Base-by-base conservation (phyloP, 1,284 basidiomycete genomes). In the Ganoderma sinense region DNA sequence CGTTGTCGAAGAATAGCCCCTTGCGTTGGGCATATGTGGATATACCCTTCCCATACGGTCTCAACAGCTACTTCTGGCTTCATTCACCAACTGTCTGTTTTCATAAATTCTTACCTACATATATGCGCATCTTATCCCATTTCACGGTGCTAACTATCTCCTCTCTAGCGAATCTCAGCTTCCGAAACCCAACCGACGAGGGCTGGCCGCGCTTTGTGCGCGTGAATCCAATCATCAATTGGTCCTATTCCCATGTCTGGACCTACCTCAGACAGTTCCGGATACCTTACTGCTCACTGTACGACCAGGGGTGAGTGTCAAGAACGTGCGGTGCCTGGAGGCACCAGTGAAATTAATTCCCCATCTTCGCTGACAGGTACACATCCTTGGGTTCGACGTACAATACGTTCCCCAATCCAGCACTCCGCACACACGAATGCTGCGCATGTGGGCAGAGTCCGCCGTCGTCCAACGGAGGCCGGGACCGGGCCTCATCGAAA, bases 221-320 rank as follows among this genome's bases (percentile, higher is more conserved):
- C 26, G 90, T 99, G 36, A 97, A 99, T 79, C 97, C 98, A 0
- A 95, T 99, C 75, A 93, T 99, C 63, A 93, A 98, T 78, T 99
- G 97, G 97, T 85, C 89, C 0, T 99, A 99, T 81, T 78, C 82
- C 2, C 91, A 98, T 71, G 89, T 99, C 1, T 99, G 98, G 98
- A 82, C 84, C 0, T 99, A 97, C 82, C 83, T 99, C 45, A 85
- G 91, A 8, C 85, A 86, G 69, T 84, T 97, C 11, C 79, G 89
- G 1, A 89, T 99, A 14, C 93, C 91, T 3, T 99, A 97, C 80
- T 99, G 97, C 78, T 78, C 79, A 36, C 81, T 99, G 55, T 99
- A 99, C 77, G 96, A 99, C 77, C 86, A 94, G 81, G 98, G 98
- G 93, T 96, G 72, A 68, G 89, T 63, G 61, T 71, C 23, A 1